These are phyloP conservation scores for Spathaspora passalidarum DNA, from an alignment of 805 yeast species.

Conservation along the genomic window DNA sequence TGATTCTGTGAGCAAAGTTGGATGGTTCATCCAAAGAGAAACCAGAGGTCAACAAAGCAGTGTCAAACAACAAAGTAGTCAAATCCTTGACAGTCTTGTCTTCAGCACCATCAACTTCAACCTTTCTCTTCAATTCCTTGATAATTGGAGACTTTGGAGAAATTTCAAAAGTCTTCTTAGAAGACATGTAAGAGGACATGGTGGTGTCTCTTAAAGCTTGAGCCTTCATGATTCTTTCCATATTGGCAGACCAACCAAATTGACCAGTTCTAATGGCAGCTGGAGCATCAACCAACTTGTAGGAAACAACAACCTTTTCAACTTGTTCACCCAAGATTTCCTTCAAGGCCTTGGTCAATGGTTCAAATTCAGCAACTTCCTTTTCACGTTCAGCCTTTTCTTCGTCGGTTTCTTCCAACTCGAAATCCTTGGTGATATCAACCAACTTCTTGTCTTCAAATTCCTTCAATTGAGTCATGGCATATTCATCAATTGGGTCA, in stretches of 20 bases:
- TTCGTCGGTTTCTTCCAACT: slow-evolving; percentile 96
- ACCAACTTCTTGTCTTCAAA: slow-evolving; percentile 98
- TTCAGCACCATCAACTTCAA: slow-evolving; percentile 94
- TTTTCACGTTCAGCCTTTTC: slow-evolving; percentile 93
- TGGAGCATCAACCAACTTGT: slow-evolving; percentile 96
- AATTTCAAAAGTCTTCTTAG: slow-evolving; percentile 98
- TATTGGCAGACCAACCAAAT: slow-evolving; percentile 99
- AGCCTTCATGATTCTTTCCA: slow-evolving; percentile 99
- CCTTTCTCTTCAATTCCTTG: slow-evolving; percentile 93
- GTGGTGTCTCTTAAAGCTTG: slow-evolving; percentile 98
- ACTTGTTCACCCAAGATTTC: slow-evolving; percentile 97
- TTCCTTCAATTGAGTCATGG: slow-evolving; percentile 98
- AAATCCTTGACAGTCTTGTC: slow-evolving; percentile 98
- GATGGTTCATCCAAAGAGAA: slow-evolving; percentile 98
- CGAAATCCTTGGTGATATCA: slow-evolving; percentile 98
- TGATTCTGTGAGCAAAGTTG: slow-evolving; percentile 95
- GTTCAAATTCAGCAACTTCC: slow-evolving; percentile 89
- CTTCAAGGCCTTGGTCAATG: slow-evolving; percentile 92
- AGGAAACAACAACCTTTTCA: slow-evolving; percentile 98
- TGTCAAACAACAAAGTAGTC: slow-evolving; percentile 93
- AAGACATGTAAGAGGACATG: slow-evolving; percentile 99
- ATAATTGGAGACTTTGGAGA: slow-evolving; percentile 96
- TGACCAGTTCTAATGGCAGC: slow-evolving; percentile 99
- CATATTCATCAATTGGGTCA: slow-evolving; percentile 99
- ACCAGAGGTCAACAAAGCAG: slow-evolving; percentile 98